Evolutionary conservation across 1,284 basidiomycete genomes (phyloP).

Genomic region (Pholiota adiposa): DNA sequence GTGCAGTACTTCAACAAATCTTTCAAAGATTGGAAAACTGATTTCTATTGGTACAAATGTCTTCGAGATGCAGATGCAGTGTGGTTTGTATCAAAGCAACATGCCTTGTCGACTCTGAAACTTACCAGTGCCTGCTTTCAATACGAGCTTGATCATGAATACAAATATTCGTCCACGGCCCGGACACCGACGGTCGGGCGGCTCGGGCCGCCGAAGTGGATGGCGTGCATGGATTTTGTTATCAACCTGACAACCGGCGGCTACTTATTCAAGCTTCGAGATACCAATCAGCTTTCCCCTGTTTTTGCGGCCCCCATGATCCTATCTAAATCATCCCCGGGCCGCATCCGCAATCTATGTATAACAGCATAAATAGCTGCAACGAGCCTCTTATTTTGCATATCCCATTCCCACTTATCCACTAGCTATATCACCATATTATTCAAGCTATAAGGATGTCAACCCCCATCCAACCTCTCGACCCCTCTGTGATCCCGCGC

Average conservation of each 20-base stretch:
- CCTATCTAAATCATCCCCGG: not conserved
- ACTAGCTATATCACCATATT: not conserved
- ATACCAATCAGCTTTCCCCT: not conserved
- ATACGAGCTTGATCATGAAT: too few species aligned
- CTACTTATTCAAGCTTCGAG: not conserved
- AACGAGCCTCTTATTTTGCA: too few species aligned
- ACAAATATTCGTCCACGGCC: too few species aligned
- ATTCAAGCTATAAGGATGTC: not conserved
- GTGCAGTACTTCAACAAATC: too few species aligned
- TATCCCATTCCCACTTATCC: not conserved
- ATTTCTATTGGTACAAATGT: too few species aligned
- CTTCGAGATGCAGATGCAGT: too few species aligned
- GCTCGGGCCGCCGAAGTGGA: too few species aligned
- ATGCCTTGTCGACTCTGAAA: too few species aligned
- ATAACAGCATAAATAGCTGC: not conserved
- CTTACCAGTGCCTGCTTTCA: too few species aligned
- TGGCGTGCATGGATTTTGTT: not conserved
- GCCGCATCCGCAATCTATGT: not conserved
- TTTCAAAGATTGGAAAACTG: too few species aligned
- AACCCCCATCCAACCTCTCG: slow-evolving; percentile 50
- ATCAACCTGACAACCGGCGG: not conserved
- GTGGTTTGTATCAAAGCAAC: too few species aligned
- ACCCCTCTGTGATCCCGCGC: slow-evolving; percentile 56
- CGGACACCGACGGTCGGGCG: too few species aligned
- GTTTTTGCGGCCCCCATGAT: not conserved